A percentile compares a stretch with the other conserved stretches of the same genome.
phyloP scores from a whole-genome alignment of 139 green algal genomes.

The Axilococcus clingmanii region DNA sequence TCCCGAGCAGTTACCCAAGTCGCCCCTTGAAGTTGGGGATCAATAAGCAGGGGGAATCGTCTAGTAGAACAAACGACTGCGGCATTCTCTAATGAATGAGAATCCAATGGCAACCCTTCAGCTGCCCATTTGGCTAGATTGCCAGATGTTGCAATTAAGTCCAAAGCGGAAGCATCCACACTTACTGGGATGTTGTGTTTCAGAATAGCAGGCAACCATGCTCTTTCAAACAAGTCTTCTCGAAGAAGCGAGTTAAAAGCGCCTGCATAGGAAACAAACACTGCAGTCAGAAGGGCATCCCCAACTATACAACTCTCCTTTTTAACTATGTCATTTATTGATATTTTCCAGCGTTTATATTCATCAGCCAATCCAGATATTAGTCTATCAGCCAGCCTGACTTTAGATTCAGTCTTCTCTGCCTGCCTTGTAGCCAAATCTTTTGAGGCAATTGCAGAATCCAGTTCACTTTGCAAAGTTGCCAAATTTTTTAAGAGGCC shows the following conservation, averaged over 20 bases:
- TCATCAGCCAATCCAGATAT: conserved; percentile 82
- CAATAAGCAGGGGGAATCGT: conserved; percentile 79
- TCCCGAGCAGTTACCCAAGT: conserved; percentile 77
- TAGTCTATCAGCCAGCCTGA: conserved; percentile 71
- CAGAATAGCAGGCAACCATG: conserved; percentile 70
- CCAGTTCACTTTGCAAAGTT: conserved; percentile 65
- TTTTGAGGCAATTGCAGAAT: conserved; percentile 86
- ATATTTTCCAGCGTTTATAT: conserved; percentile 73
- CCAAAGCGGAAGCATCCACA: conserved; percentile 32
- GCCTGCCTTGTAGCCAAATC: conserved; percentile 70
- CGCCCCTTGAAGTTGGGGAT: conserved; percentile 70
- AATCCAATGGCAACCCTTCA: conserved; percentile 75
- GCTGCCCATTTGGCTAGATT: conserved; percentile 61
- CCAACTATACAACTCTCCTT: conserved; percentile 48
- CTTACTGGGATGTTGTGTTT: conserved; percentile 59
- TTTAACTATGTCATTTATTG: conserved; percentile 59
- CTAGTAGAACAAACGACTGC: conserved; percentile 69
- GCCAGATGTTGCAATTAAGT: conserved; percentile 31
- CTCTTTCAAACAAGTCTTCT: conserved; percentile 46
- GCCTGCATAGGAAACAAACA: conserved; percentile 81
- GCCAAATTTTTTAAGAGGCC: conserved; percentile 73
- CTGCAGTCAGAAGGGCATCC: conserved; percentile 67
- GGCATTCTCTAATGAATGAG: conserved; percentile 77
- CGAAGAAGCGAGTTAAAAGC: conserved; percentile 78
- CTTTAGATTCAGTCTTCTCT: conserved; percentile 74